These are phyloP conservation scores for Euphrasia confusa DNA, from an alignment of 257 asterid species.

Conservation along the genomic window DNA sequence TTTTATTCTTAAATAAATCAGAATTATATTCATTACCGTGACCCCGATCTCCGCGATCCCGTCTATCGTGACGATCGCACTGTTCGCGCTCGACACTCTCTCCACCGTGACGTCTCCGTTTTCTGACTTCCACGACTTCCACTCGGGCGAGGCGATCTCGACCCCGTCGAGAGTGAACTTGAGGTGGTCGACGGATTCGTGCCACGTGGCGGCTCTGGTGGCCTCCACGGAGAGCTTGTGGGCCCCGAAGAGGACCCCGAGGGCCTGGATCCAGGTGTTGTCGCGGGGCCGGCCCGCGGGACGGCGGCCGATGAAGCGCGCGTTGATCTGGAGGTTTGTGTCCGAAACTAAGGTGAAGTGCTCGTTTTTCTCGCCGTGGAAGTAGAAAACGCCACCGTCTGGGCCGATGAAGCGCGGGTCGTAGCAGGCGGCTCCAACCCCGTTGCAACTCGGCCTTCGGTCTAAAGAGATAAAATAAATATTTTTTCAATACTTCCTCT, in stretches of 20 bases:
- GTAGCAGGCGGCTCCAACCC: conserved; percentile 58
- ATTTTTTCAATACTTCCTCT: too few species aligned
- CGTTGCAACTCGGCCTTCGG: conserved; percentile 50
- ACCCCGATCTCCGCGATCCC: conserved; percentile 42
- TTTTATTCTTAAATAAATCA: too few species aligned
- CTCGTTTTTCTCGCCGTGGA: conserved; percentile 47
- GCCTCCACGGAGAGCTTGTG: conserved; percentile 50
- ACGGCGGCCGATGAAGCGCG: conserved; percentile 59
- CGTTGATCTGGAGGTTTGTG: conserved; percentile 50
- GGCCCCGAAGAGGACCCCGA: conserved; percentile 39
- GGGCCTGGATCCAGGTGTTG: conserved; percentile 66
- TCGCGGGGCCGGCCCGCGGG: conserved; percentile 50
- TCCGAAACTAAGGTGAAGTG: conserved; percentile 57
- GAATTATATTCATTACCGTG: too few species aligned
- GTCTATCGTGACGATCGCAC: conserved; percentile 22
- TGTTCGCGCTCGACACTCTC: conserved; percentile 35
- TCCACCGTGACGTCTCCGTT: conserved; percentile 28
- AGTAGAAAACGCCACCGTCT: conserved; percentile 65
- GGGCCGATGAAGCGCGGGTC: conserved; percentile 73
- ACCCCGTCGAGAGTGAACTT: conserved; percentile 32
- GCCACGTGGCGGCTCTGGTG: conserved; percentile 43
- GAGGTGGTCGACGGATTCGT: conserved; percentile 40
- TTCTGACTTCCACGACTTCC: conserved; percentile 50
- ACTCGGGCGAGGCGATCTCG: conserved; percentile 27
- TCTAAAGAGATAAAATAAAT: conserved; percentile 25